These are phyloP conservation scores for Cryptococcus sp. DNA, from an alignment of 1,284 basidiomycete species.

Conservation along the genomic window DNA sequence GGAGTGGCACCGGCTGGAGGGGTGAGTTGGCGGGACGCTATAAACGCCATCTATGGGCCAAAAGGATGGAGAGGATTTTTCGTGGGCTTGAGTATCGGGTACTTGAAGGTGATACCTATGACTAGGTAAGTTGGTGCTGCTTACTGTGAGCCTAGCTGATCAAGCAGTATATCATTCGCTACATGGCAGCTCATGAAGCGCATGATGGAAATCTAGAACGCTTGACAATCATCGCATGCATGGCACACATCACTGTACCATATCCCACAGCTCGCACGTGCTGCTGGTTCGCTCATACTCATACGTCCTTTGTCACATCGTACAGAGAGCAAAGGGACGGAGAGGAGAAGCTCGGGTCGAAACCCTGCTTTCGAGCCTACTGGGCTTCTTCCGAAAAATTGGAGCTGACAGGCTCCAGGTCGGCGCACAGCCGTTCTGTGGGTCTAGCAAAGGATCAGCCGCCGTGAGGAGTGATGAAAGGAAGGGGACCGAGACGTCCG, in stretches of 20 bases:
- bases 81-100: slow-evolving; percentile 88
- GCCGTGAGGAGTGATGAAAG: too few relatives aligned
- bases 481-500: too few relatives aligned
- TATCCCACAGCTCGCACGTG: too few relatives aligned
- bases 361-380: too few relatives aligned
- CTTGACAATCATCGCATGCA: not conserved
- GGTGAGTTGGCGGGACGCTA: slow-evolving; percentile 72
- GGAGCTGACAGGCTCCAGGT: too few relatives aligned
- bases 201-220: slow-evolving; percentile 37
- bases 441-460: too few relatives aligned
- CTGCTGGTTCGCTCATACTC: too few relatives aligned
- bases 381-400: too few relatives aligned
- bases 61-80: slow-evolving; percentile 86
- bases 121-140: slow-evolving; percentile 51
- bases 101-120: slow-evolving; percentile 96
- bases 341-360: too few relatives aligned
- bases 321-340: too few relatives aligned
- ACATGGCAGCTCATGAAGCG: slow-evolving; percentile 50
- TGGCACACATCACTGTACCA: not conserved
- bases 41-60: slow-evolving; percentile 58
- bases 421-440: too few relatives aligned
- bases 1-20: slow-evolving; percentile 59
- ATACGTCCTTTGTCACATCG: too few relatives aligned
- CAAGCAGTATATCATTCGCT: slow-evolving; percentile 45
- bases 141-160: not conserved